These are phyloP conservation scores for Xylariales sp. DNA, from an alignment of 2,329 filamentous ascomycete genomes.

Conservation along the genomic window DNA sequence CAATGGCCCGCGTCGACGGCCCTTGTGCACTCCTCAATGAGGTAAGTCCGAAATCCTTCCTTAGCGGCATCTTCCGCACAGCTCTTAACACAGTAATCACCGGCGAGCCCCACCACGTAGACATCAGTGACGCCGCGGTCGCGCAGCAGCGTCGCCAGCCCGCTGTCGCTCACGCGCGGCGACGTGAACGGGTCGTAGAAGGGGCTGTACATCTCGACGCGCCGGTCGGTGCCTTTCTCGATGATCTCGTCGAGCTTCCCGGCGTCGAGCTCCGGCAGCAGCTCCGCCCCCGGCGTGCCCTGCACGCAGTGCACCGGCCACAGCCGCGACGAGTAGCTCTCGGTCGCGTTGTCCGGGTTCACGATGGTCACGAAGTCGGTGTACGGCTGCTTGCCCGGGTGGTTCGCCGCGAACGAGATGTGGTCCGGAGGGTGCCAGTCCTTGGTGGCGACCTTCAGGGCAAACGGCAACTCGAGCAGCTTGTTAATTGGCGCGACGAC, in stretches of 20 bases:
- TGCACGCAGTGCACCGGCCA: conserved; percentile 95
- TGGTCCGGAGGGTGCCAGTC: conserved; percentile 89
- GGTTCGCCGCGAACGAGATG: conserved; percentile 89
- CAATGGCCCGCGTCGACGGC: conserved; percentile 74
- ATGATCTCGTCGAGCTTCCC: conserved; percentile 72
- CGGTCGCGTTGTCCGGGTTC: conserved; percentile 72
- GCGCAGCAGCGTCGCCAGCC: conserved; percentile 69
- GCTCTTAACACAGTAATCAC: conserved; percentile 87
- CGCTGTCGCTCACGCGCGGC: conserved; percentile 70
- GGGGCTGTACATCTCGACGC: conserved; percentile 93
- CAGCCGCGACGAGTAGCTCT: conserved; percentile 74
- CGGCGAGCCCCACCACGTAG: conserved; percentile 86
- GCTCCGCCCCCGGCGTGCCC: conserved; percentile 74
- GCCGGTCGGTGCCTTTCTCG: conserved; percentile 79
- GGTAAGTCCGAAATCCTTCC: conserved; percentile 80
- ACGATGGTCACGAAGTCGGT: conserved; percentile 70
- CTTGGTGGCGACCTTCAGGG: conserved; percentile 83
- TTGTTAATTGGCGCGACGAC: conserved; percentile 78
- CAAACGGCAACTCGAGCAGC: conserved; percentile 78
- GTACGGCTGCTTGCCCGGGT: conserved; percentile 75
- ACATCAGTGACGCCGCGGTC: conserved; percentile 76
- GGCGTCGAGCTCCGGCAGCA: conserved; percentile 77
- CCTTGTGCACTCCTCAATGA: conserved; percentile 82
- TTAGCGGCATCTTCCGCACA: conserved; percentile 82
- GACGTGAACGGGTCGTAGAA: conserved; percentile 83